phyloP scores from a whole-genome alignment of 2,329 filamentous ascomycete species.

The Calycina marina region DNA sequence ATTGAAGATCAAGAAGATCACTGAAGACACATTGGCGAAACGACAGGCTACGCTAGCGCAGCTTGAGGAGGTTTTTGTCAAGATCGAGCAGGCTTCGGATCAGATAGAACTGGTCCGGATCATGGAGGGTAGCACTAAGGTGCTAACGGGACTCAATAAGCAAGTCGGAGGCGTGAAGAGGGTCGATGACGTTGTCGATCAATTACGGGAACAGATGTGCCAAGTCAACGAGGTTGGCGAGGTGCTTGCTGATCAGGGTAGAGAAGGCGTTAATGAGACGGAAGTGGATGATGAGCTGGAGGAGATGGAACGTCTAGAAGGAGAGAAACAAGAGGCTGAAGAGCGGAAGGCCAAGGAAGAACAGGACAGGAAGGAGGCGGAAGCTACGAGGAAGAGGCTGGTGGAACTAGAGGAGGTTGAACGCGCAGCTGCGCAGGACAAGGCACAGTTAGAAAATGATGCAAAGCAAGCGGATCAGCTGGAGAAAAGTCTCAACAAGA shows the following conservation, averaged over 20 bases:
- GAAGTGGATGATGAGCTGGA: conserved; percentile 84
- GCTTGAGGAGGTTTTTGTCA: conserved; percentile 69
- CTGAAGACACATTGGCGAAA: conserved; percentile 57
- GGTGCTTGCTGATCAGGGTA: conserved; percentile 51
- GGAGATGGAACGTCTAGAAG: conserved; percentile 42
- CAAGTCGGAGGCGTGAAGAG: conserved; percentile 63
- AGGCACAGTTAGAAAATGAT: conserved; percentile 6
- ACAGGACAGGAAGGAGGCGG: conserved; percentile 17
- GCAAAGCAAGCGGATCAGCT: conserved; percentile 3
- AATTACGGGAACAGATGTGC: conserved; percentile 64
- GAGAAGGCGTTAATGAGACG: conserved; percentile 52
- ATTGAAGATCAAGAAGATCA: conserved; percentile 68
- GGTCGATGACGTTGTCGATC: conserved; percentile 63
- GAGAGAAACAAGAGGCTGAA: conserved; percentile 28
- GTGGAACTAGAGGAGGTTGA: conserved; percentile 17
- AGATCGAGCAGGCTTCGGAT: conserved; percentile 73
- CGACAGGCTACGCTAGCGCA: conserved; percentile 63
- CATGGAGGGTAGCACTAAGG: conserved; percentile 64
- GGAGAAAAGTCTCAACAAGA: conserved; percentile 7
- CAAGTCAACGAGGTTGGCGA: conserved; percentile 70
- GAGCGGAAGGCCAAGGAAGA: conserved; percentile 16
- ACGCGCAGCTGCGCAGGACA: conserved; percentile 9
- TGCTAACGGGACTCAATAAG: conserved; percentile 58
- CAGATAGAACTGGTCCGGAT: conserved; percentile 72
- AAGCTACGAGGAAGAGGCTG: conserved; percentile 18